Base-by-base conservation (phyloP, 345 rosid species). In the Eucalyptus pauciflora region DNA sequence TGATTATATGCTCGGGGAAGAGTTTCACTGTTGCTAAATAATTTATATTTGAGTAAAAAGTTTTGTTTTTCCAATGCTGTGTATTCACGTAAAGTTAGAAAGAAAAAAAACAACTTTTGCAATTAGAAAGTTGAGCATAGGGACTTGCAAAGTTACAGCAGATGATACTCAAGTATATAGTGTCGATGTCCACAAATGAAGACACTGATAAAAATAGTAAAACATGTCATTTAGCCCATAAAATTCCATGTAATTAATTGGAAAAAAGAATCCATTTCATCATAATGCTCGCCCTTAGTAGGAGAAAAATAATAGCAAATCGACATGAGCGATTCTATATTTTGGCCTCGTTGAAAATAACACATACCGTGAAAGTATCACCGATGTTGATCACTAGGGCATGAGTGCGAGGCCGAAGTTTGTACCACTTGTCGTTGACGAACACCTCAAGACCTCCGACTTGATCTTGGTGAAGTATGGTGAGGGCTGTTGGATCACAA, bases 381-480 rank as follows among this genome's bases (percentile, higher is more conserved):
- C 97, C 95, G 80, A 95, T 90, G 92, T 95, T 94, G 90, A 95
- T 89, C 62, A 94, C 95, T 8, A 94, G 88, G 88, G 97, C 95
- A 60, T 86, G 89, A 10, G 86, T 89, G 87, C 86, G 89, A 86
- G 97, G 96, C 10, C 88, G 90, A 15, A 94, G 92, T 14, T 88
- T 45, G 86, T 89, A 89, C 96, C 96, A 93, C 60, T n/a, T 85
- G 18, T 88, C 89, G 79, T 88, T 56, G 50, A 92, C 87, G 24
- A 91, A 94, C 45, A 94, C 93, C 46, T 94, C 91, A 12, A 94
- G 92, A 5, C 97, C 97, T 22, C 92, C 94, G 4, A 94, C 94
- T 85, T 94, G 90, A 87, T 94, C 96, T 90, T 94, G 94, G 33
- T 93, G 95, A 49, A 94, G 93, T 46, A 95, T 86, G 64, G 94